A percentile compares a stretch with the other conserved stretches of the same genome.
Conservation (phyloP, 495 filamentous ascomycete genomes). For the Xylaria cubensis region DNA sequence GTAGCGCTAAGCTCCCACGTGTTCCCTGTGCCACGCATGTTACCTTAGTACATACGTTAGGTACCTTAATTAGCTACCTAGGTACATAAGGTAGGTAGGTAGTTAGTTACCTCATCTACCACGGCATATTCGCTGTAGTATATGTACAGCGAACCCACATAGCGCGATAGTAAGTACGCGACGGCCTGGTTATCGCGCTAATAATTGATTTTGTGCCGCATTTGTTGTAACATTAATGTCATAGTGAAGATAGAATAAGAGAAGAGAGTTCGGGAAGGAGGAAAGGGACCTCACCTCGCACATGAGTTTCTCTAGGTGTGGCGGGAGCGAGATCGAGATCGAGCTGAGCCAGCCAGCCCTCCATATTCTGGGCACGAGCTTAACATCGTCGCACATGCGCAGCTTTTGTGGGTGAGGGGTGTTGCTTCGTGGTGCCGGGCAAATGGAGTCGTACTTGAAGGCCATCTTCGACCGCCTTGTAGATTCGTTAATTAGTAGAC, state of each 20-base stretch:
- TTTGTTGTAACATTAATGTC: no score
- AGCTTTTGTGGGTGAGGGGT: background rate
- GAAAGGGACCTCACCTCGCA: background rate
- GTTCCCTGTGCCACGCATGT: background rate
- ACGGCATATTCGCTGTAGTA: background rate
- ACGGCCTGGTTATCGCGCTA: background rate
- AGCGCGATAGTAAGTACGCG: background rate
- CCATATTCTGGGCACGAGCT: background rate
- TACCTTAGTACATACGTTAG: background rate
- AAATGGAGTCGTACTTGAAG: background rate
- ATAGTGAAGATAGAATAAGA: background rate
- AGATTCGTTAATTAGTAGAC: background rate
- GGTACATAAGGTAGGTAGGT: no score
- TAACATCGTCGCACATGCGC: background rate
- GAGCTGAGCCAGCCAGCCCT: no score
- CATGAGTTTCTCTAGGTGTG: background rate
- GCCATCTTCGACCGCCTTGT: background rate
- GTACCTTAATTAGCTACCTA: no score
- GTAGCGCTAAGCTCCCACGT: background rate
- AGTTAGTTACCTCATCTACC: no score
- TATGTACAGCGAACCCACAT: background rate
- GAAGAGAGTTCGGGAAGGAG: background rate
- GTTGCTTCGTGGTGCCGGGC: background rate
- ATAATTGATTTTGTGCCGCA: background rate
- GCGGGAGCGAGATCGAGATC: no score